Conservation (phyloP, 371 early-diverging fungal genomes). For the Nosema granulosis region DNA sequence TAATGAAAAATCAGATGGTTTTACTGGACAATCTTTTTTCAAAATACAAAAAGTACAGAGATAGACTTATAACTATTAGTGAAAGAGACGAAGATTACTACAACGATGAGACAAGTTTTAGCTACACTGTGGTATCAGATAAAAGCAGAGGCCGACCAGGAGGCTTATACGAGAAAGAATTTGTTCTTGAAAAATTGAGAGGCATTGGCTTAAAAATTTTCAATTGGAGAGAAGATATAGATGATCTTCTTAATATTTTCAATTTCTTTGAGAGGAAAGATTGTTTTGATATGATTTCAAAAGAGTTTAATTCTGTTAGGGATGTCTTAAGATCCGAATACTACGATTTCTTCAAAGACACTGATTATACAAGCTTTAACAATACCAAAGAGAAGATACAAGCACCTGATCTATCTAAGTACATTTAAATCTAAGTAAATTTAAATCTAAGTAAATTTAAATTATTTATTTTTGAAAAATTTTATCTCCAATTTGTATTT, state of each 20-base stretch:
- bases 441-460: background rate
- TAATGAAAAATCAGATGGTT: background rate
- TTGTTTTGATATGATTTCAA: background rate
- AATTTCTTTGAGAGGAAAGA: slow-evolving; percentile 16
- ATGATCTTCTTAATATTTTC: slow-evolving; percentile 15
- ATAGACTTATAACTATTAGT: slow-evolving; percentile 32
- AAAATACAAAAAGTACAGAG: slow-evolving; percentile 16
- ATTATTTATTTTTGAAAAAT: slow-evolving; percentile 22
- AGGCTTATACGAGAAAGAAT: slow-evolving; percentile 45
- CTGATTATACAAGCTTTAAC: slow-evolving; percentile 3
- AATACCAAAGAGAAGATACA: slow-evolving; percentile 7
- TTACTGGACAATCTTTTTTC: background rate
- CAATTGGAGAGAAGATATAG: slow-evolving; percentile 37
- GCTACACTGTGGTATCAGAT: slow-evolving; percentile 9
- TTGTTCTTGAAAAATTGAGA: slow-evolving; percentile 39
- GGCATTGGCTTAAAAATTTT: slow-evolving; percentile 1
- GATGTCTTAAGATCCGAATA: background rate
- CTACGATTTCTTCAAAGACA: slow-evolving; percentile 3
- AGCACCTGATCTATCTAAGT: slow-evolving; percentile 26
- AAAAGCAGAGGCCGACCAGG: slow-evolving; percentile 46
- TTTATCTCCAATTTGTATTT: slow-evolving; percentile 56
- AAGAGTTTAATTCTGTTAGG: background rate
- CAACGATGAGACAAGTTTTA: slow-evolving; percentile 13
- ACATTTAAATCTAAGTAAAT: background rate
- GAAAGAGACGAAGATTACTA: slow-evolving; percentile 20